Evolutionary conservation across 1,284 basidiomycete species (phyloP), one percentile per base, ranked within the genome.

Genomic region (Papiliotrema flavescens): DNA sequence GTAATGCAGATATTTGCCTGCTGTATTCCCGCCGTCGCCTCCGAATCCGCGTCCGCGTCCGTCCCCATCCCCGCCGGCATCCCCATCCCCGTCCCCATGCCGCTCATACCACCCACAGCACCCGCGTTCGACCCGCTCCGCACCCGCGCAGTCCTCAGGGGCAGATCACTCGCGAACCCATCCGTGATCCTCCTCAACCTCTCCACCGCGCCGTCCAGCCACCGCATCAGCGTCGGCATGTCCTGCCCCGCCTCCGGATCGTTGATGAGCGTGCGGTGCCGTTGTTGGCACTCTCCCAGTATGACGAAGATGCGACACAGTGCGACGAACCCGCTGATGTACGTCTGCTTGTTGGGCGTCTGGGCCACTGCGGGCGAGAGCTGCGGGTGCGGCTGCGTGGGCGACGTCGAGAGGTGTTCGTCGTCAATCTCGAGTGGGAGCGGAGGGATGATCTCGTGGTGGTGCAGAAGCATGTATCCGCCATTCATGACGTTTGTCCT

Each of bases 1-100:
- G 67, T 65, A 47, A 69, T 67, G 32, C 57, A 51, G 20, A 65
- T 60, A 36, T 69, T 67, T 14, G 67, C 62, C 49, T 61, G 54
- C 51, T 69, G 67, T 23, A 63, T 69, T 13, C 64, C 61, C 45
- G 58, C 60, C 26, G 51, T 49, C n/a, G 55, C 61, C 26, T 57
- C 57, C 26, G n/a, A 24, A 43, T 52, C 51, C 13, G 43, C 4
- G 24, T 45, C 48, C 48, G 48, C 47, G 5, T 11, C 28, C 28
- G 11, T 32, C 5, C 41, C 35, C 24, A 53, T 3, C 7, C 39
- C 36, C 37, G 8, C 46, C 8, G 15, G 7, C 19, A 43, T 4
- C 22, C 8, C 7, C 5, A 26, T 49, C 39, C 4, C 34, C 11
- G 5, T 3, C 36, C 11, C 42, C 49, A 28, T n/a, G 9, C 40